phyloP scores from a whole-genome alignment of 2,329 filamentous ascomycete genomes.

The Alternaria consortialis region DNA sequence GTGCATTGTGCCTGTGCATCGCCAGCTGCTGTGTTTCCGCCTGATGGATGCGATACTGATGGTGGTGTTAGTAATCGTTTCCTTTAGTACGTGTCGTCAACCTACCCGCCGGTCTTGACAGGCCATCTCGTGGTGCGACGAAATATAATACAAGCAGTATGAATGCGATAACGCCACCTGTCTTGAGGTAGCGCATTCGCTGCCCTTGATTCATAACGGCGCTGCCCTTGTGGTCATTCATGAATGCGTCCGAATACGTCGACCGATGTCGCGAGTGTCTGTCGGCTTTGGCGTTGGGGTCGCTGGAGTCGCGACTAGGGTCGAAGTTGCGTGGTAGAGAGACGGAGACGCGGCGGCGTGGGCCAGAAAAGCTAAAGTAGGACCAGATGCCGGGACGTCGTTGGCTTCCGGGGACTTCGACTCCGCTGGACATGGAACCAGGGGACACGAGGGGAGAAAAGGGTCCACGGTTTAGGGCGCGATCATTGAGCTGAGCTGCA shows the following conservation, averaged over 20 bases:
- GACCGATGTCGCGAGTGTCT: slow-evolving; percentile 51
- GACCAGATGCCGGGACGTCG: slow-evolving; percentile 62
- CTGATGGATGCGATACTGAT: slow-evolving; percentile 34
- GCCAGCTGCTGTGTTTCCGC: slow-evolving; percentile 59
- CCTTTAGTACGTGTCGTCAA: slow-evolving; percentile 1
- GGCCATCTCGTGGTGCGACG: slow-evolving; percentile 57
- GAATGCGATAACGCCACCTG: slow-evolving; percentile 66
- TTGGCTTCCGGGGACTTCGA: slow-evolving; percentile 55
- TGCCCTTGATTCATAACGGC: slow-evolving; percentile 70
- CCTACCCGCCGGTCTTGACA: slow-evolving; percentile 38
- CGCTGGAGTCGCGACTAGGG: slow-evolving; percentile 44
- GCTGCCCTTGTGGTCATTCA: slow-evolving; percentile 56
- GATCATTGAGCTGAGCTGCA: slow-evolving; percentile 32
- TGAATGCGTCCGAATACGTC: slow-evolving; percentile 50
- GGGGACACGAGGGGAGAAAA: slow-evolving; percentile 32
- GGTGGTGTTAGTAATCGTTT: neutral
- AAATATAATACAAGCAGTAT: slow-evolving; percentile 67
- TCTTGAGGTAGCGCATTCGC: slow-evolving; percentile 68
- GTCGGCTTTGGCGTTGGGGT: slow-evolving; percentile 59
- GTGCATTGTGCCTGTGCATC: slow-evolving; percentile 77
- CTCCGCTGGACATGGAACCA: slow-evolving; percentile 63
- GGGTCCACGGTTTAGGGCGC: slow-evolving; percentile 31
- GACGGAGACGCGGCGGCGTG: slow-evolving; percentile 62
- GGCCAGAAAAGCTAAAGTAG: slow-evolving; percentile 60
- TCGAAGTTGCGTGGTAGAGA: slow-evolving; percentile 57